These are phyloP conservation scores for Euphorbia celastroides DNA, from an alignment of 441 rosid genomes.

Conservation along the genomic window DNA sequence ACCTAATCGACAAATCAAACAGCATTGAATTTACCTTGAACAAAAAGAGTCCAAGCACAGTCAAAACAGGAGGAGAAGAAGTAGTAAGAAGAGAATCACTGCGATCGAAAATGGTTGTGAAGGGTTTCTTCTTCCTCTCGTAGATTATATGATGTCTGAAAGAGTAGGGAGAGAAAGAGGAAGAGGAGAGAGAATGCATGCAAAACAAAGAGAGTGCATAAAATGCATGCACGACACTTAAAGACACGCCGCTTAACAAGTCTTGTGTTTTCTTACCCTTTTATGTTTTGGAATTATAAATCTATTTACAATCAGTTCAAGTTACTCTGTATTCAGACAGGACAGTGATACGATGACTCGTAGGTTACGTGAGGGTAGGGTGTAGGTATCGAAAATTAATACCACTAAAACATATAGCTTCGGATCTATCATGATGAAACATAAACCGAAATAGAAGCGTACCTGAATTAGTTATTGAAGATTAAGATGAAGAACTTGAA, in stretches of 20 bases:
- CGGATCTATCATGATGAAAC: too few relatives aligned
- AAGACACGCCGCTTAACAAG: slow-evolving; percentile 43
- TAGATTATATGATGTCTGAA: neutral
- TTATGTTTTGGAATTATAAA: neutral
- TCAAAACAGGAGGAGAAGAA: neutral
- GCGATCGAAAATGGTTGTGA: neutral
- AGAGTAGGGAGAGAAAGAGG: neutral
- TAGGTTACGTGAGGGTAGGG: slow-evolving; percentile 20
- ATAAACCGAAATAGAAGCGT: too few relatives aligned
- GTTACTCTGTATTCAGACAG: neutral
- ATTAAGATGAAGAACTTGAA: too few relatives aligned
- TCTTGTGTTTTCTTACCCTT: slow-evolving; percentile 19
- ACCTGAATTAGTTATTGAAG: too few relatives aligned
- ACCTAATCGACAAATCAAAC: neutral
- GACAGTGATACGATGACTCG: slow-evolving; percentile 26
- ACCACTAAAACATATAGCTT: too few relatives aligned
- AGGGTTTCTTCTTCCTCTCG: neutral
- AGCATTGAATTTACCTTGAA: neutral
- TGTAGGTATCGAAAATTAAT: too few relatives aligned
- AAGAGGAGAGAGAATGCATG: slow-evolving; percentile 62
- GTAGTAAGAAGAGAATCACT: neutral
- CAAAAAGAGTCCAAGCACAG: neutral
- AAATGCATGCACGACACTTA: slow-evolving; percentile 95
- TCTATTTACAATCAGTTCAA: neutral
- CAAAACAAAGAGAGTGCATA: slow-evolving; percentile 44